Percentiles rank a stretch among this genome's conserved stretches.
These are phyloP conservation scores for Russula abietina DNA, from an alignment of 768 basidiomycete species.

Conservation along the genomic window DNA sequence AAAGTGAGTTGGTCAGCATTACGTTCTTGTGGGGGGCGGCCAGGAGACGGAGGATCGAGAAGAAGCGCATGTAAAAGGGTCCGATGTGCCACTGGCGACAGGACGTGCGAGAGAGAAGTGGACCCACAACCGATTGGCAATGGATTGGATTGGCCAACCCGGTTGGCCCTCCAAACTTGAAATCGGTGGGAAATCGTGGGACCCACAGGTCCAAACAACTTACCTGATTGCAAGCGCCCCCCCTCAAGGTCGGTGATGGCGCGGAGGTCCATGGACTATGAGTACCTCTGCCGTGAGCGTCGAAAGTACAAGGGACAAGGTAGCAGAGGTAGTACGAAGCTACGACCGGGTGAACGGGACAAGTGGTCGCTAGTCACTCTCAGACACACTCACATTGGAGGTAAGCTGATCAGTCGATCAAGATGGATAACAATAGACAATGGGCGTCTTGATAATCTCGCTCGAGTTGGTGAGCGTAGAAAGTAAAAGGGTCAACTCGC, in stretches of 20 bases:
- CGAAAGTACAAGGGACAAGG: background rate
- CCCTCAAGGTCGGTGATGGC: conserved; percentile 19
- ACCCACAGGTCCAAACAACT: conserved; percentile 25
- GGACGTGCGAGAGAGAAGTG: conserved; percentile 3
- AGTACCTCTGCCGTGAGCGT: background rate
- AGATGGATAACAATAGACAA: conserved; percentile 1
- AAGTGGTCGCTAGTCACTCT: background rate
- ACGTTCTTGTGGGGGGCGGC: background rate
- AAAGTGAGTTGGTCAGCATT: conserved; percentile 13
- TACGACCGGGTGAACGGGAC: background rate
- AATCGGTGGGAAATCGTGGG: conserved; percentile 12
- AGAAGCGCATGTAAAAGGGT: conserved; percentile 5
- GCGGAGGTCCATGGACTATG: conserved; percentile 17
- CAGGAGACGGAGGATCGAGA: background rate
- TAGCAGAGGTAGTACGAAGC: background rate
- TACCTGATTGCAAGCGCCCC: conserved; percentile 19
- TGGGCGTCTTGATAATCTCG: conserved; percentile 10
- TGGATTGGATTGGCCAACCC: conserved; percentile 1
- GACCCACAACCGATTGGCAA: conserved; percentile 22
- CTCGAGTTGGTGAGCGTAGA: background rate
- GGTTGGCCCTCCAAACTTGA: background rate
- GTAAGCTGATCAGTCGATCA: conserved; percentile 1
- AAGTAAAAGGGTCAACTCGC: background rate
- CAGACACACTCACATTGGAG: conserved; percentile 8
- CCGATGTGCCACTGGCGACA: background rate